phyloP scores from a whole-genome alignment of 169 alveolate species.

The Cryptosporidium ryanae region DNA sequence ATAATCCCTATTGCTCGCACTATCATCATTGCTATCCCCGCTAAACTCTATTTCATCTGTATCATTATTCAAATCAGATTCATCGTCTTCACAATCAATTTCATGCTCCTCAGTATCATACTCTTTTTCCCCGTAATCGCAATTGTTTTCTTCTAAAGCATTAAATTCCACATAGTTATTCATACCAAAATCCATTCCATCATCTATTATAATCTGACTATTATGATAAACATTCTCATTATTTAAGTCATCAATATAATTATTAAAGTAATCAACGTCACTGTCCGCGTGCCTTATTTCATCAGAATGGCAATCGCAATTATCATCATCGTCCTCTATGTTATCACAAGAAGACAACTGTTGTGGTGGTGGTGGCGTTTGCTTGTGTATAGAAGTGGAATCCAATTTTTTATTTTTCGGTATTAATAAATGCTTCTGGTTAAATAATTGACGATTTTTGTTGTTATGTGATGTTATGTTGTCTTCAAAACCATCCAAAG shows the following conservation, averaged over 20 bases:
- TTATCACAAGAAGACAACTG: neutral
- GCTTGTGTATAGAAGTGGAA: constrained; percentile 7
- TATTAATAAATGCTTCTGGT: neutral
- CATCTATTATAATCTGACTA: neutral
- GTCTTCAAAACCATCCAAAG: neutral
- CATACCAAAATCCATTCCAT: too few species aligned
- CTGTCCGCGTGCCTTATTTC: neutral
- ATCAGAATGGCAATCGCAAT: neutral
- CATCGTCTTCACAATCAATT: constrained; percentile 9
- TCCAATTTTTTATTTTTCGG: constrained; percentile 1
- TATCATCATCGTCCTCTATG: neutral
- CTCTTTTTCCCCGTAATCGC: neutral
- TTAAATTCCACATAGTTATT: too few species aligned
- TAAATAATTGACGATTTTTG: neutral
- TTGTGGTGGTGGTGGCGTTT: constrained; percentile 28
- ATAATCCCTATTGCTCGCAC: neutral
- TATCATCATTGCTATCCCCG: neutral
- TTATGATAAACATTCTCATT: constrained; percentile 1
- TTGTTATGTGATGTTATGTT: neutral
- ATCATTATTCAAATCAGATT: neutral
- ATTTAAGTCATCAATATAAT: neutral
- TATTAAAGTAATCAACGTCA: neutral
- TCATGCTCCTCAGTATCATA: neutral
- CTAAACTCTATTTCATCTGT: neutral
- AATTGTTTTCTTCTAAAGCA: neutral